These are phyloP conservation scores for Halenospora varia DNA, from an alignment of 495 filamentous ascomycete species.

Conservation along the genomic window DNA sequence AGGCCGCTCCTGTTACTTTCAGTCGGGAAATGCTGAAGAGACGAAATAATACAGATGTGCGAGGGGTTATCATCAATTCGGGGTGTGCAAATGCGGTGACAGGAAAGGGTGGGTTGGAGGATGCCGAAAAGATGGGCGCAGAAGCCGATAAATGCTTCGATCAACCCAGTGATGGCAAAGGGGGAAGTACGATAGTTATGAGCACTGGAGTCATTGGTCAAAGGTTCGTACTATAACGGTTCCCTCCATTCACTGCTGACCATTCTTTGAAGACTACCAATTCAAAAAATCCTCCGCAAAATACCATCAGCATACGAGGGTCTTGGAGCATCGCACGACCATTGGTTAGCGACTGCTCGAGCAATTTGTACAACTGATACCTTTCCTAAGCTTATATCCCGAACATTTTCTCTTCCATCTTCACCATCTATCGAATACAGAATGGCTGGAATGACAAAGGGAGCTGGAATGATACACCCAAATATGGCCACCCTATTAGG, in stretches of 20 bases:
- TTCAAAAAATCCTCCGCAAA: constrained; percentile 79
- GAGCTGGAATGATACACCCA: constrained; percentile 98
- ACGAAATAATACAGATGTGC: constrained; percentile 64
- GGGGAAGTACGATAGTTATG: constrained; percentile 82
- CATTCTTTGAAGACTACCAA: constrained; percentile 61
- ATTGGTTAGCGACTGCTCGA: constrained; percentile 82
- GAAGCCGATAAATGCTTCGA: constrained; percentile 66
- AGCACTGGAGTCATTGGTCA: constrained; percentile 98
- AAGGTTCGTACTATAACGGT: constrained; percentile 43
- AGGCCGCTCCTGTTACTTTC: constrained; percentile 89
- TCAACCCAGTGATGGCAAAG: constrained; percentile 47
- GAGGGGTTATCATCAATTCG: constrained; percentile 86
- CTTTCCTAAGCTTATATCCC: constrained; percentile 92
- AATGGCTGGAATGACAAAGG: constrained; percentile 95
- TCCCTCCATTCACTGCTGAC: not conserved
- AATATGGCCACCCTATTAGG: constrained; percentile 98
- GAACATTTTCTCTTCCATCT: constrained; percentile 79
- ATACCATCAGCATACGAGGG: constrained; percentile 70
- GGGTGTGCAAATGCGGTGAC: constrained; percentile 98
- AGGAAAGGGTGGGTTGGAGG: constrained; percentile 83
- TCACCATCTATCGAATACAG: constrained; percentile 70
- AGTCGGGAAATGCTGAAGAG: constrained; percentile 65
- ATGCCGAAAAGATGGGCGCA: constrained; percentile 78
- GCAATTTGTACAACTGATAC: constrained; percentile 99
- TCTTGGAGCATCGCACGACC: constrained; percentile 69